Evolutionary conservation across 371 early-diverging fungal genomes (phyloP), one percentile per base, ranked within the genome.

Genomic region (Smittium culicis): DNA sequence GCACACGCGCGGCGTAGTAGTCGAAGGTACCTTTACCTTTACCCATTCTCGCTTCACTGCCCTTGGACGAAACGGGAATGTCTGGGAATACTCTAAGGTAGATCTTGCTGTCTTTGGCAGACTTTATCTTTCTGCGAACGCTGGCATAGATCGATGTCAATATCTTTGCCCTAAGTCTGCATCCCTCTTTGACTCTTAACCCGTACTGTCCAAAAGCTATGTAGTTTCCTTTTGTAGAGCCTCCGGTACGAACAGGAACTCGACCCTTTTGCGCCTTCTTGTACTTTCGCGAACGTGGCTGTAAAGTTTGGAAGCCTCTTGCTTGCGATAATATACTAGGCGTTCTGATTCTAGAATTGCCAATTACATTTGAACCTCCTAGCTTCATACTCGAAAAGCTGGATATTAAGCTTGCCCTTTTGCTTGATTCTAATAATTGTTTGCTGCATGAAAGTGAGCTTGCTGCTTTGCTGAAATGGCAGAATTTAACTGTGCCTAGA

Each of bases 1-100:
- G 87, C 1, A 95, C 94, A 70, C 93, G 88, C 68, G 88, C 88
- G 0, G 90, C 93, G 86, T 85, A 95, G 78, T 88, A 92, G 64
- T 94, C 95, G 66, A 95, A 90, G 35, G 87, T 82, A 67, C 95
- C 96, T 76, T 96, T 96, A 70, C 96, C 96, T 78, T 94, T 94
- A 72, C 96, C 96, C 96, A 96, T 96, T 79, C 96, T 86, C 34
- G 86, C 84, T 80, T 93, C 96, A 35, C 87, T 88, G 31, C 92
- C 92, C 73, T 95, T 95, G 67, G 85, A 83, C 0, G 93, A 86
- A 27, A 94, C 94, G 2, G 96, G 96, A 29, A 94, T 84, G 73
- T 93, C 90, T 1, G 96, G 93, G 70, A 93, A 93, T 27, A 88
- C 89, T 34, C 93, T 82, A 77, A 92, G 82, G 85, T 89, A 91